A percentile compares a stretch with the other conserved stretches of the same genome.
Evolutionary conservation across 1,284 basidiomycete genomes (phyloP).

Genomic region (Marasmius oreades): DNA sequence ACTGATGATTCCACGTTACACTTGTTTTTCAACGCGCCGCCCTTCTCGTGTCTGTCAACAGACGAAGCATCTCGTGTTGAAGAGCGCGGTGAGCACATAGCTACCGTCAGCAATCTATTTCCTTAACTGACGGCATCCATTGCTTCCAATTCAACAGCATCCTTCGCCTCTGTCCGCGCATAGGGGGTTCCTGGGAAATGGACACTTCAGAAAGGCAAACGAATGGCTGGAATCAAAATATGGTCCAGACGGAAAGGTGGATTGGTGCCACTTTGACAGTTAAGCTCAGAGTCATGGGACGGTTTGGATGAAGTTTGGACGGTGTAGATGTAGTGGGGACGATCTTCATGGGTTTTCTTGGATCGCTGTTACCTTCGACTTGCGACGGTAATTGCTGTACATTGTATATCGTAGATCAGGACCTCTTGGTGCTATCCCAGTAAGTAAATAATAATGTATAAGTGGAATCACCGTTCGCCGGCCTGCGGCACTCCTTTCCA

Average conservation of each 20-base stretch:
- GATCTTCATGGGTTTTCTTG: too few species aligned
- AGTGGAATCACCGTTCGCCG: too few species aligned
- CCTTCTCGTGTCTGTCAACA: constrained; percentile 29
- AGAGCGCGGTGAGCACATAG: constrained; percentile 61
- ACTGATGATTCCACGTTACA: neutral
- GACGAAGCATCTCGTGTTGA: constrained; percentile 84
- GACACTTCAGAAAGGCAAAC: constrained; percentile 87
- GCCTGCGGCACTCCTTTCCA: too few species aligned
- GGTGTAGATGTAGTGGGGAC: too few species aligned
- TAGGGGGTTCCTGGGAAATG: constrained; percentile 87
- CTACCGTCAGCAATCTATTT: constrained; percentile 15
- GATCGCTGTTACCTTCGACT: too few species aligned
- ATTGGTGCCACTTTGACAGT: constrained; percentile 67
- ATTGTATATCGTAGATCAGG: too few species aligned
- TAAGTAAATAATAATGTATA: too few species aligned
- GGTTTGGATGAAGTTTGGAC: neutral
- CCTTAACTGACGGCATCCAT: constrained; percentile 11
- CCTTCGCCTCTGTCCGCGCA: constrained; percentile 81
- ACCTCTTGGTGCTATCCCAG: too few species aligned
- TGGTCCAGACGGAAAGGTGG: constrained; percentile 65
- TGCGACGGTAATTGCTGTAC: too few species aligned
- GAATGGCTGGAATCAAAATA: constrained; percentile 78
- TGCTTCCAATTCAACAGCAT: constrained; percentile 45
- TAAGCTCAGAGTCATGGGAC: neutral
- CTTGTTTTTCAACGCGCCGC: neutral